A percentile compares a stretch with the other conserved stretches of the same genome.
Evolutionary conservation across 108 stramenopile species (phyloP).

Genomic region (Nitzschia sp.): DNA sequence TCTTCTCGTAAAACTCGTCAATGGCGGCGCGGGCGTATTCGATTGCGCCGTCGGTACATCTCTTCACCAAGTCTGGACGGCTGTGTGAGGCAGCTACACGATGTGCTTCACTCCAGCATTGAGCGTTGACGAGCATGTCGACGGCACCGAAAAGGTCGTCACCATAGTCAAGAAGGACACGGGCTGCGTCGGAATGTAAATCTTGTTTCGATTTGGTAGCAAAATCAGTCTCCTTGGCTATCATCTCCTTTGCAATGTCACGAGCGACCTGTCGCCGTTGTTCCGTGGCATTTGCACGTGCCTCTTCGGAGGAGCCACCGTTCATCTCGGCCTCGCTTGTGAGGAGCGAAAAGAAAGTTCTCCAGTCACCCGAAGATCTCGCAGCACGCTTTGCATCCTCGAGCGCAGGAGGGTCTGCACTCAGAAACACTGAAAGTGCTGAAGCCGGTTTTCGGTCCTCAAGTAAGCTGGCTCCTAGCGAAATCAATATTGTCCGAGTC

Average conservation of each 20-base stretch:
- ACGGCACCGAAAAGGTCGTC: slow-evolving; percentile 65
- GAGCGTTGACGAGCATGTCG: slow-evolving; percentile 66
- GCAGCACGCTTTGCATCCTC: slow-evolving; percentile 76
- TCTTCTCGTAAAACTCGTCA: slow-evolving; percentile 63
- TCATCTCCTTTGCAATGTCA: slow-evolving; percentile 42
- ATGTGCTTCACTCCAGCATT: slow-evolving; percentile 73
- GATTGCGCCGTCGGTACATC: slow-evolving; percentile 51
- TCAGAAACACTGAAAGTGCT: slow-evolving; percentile 67
- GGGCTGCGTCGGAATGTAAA: slow-evolving; percentile 59
- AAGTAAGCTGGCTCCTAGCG: slow-evolving; percentile 66
- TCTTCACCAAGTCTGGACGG: slow-evolving; percentile 61
- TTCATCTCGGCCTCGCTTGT: slow-evolving; percentile 23
- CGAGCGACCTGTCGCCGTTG: slow-evolving; percentile 29
- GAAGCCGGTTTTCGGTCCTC: slow-evolving; percentile 43
- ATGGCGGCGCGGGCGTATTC: slow-evolving; percentile 56
- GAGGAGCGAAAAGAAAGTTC: slow-evolving; percentile 53
- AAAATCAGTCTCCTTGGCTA: not conserved
- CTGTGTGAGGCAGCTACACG: slow-evolving; percentile 47
- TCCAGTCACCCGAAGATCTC: slow-evolving; percentile 70
- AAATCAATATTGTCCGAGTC: slow-evolving; percentile 46
- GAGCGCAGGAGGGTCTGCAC: slow-evolving; percentile 51
- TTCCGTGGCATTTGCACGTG: slow-evolving; percentile 23
- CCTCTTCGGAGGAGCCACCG: slow-evolving; percentile 6
- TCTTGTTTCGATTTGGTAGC: slow-evolving; percentile 34
- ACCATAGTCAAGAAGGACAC: slow-evolving; percentile 77